Percentiles rank a stretch among this genome's conserved stretches.
These are phyloP conservation scores for Salix caprea DNA, from an alignment of 345 rosid genomes.

Conservation along the genomic window DNA sequence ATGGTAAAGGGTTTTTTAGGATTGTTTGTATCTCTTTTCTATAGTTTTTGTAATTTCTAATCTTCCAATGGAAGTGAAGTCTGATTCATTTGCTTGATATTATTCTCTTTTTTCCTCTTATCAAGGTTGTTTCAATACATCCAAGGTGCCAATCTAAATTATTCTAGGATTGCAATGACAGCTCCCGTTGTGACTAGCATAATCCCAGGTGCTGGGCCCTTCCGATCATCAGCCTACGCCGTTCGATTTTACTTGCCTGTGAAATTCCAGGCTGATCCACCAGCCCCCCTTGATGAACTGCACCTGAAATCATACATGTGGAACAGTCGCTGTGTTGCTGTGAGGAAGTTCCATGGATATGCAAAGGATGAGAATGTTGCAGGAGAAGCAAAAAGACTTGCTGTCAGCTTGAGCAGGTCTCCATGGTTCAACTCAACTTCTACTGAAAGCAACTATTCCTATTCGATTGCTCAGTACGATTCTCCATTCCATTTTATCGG, in stretches of 20 bases:
- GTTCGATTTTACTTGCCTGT: conserved; percentile 52
- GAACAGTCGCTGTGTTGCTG: conserved; percentile 49
- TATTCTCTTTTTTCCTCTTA: background rate
- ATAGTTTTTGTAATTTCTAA: background rate
- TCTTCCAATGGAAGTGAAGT: background rate
- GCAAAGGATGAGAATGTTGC: conserved; percentile 46
- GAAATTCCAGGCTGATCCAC: conserved; percentile 56
- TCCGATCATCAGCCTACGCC: conserved; percentile 46
- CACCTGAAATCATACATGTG: conserved; percentile 38
- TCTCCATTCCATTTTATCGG: conserved; percentile 55
- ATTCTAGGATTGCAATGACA: conserved; percentile 60
- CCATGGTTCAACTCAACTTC: conserved; percentile 44
- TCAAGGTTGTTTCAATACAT: conserved; percentile 58
- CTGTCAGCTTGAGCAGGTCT: conserved; percentile 53
- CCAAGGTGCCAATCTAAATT: conserved; percentile 66
- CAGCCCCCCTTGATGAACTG: conserved; percentile 51
- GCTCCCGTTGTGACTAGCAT: conserved; percentile 55
- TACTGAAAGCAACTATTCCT: conserved; percentile 36
- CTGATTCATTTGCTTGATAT: background rate
- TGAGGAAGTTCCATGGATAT: conserved; percentile 58
- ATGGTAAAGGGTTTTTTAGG: background rate
- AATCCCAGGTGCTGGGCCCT: conserved; percentile 63
- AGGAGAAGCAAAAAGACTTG: conserved; percentile 46
- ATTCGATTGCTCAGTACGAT: conserved; percentile 62
- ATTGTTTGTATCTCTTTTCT: background rate